phyloP scores from a whole-genome alignment of 1,284 basidiomycete species.

The Trametes pubescens region DNA sequence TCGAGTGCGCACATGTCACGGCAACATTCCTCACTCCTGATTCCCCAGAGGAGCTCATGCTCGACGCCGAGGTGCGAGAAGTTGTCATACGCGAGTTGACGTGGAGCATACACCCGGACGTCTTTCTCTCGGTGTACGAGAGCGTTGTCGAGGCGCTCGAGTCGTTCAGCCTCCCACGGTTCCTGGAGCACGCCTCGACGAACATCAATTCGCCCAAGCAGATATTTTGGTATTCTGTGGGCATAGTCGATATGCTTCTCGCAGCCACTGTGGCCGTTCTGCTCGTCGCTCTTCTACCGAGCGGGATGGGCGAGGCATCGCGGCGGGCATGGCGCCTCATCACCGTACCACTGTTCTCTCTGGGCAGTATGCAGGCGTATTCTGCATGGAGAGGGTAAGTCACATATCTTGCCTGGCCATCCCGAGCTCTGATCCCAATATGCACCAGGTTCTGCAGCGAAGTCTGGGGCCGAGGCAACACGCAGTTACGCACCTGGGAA shows the following conservation, averaged over 20 bases:
- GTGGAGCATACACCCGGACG: constrained; percentile 49
- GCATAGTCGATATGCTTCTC: constrained; percentile 37
- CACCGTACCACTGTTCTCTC: constrained; percentile 40
- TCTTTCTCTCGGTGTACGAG: constrained; percentile 50
- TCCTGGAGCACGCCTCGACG: constrained; percentile 38
- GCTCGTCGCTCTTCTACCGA: constrained; percentile 59
- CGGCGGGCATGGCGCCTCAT: constrained; percentile 75
- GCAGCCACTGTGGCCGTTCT: constrained; percentile 45
- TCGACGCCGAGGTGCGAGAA: constrained; percentile 47
- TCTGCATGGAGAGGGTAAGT: constrained; percentile 47
- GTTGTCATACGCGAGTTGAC: constrained; percentile 43
- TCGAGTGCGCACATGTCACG: constrained; percentile 45
- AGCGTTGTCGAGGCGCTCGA: constrained; percentile 73
- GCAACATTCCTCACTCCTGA: constrained; percentile 49
- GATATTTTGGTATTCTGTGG: constrained; percentile 46
- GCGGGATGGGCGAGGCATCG: constrained; percentile 84
- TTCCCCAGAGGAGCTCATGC: constrained; percentile 45
- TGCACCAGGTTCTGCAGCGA: constrained; percentile 46
- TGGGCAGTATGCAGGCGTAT: constrained; percentile 48
- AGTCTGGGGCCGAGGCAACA: constrained; percentile 45
- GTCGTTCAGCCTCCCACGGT: constrained; percentile 47
- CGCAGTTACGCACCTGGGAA: constrained; percentile 45
- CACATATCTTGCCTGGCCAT: too few species aligned
- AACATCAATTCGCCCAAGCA: constrained; percentile 50
- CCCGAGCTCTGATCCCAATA: neutral